phyloP scores from a whole-genome alignment of 805 yeast species.

The Yarrowia sp. region DNA sequence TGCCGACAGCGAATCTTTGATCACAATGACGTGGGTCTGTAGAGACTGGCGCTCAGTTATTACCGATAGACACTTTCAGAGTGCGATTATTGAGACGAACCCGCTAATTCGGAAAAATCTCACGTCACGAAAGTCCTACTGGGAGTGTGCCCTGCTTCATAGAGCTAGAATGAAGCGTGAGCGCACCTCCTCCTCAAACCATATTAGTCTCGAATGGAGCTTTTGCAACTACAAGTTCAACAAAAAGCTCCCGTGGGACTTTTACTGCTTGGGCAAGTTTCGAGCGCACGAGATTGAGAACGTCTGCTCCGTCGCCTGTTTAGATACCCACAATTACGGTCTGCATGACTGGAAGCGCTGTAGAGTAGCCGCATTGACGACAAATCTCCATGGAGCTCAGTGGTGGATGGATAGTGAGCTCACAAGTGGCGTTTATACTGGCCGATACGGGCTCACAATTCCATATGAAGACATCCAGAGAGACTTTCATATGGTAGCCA shows the following conservation, averaged over 20 bases:
- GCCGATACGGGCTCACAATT: not conserved
- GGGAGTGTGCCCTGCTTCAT: not conserved
- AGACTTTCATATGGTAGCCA: not conserved
- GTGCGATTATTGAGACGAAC: not conserved
- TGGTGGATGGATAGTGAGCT: not conserved
- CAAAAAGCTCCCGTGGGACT: conserved; percentile 2
- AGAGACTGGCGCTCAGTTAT: not conserved
- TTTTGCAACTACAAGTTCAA: not conserved
- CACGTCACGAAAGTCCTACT: not conserved
- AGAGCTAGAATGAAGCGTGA: not conserved
- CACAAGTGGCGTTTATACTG: not conserved
- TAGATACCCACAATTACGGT: not conserved
- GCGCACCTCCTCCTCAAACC: not conserved
- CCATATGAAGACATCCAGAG: not conserved
- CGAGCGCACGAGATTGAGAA: not conserved
- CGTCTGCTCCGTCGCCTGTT: not conserved
- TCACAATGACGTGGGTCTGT: conserved; percentile 9
- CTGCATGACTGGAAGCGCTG: not conserved
- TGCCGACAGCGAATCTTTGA: not conserved
- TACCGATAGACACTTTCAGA: not conserved
- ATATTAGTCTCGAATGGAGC: not conserved
- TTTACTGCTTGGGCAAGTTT: conserved; percentile 12
- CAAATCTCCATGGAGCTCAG: not conserved
- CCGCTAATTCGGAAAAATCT: not conserved
- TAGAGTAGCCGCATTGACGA: not conserved